Conservation (phyloP, 176 grass and related monocot genomes). For the Oryza rufipogon region DNA sequence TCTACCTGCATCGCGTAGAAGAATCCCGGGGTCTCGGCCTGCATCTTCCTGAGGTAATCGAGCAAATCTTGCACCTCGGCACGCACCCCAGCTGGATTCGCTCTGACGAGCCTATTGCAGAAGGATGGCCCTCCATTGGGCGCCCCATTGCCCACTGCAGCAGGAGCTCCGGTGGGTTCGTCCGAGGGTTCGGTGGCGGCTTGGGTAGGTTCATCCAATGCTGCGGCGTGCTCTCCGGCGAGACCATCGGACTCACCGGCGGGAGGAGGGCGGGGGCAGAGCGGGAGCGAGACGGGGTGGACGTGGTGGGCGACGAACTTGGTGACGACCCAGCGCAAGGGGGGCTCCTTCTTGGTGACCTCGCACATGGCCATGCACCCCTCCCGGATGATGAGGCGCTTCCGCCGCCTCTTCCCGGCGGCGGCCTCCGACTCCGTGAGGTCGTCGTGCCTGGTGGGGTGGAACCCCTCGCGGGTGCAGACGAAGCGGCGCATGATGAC, state of each 20-base stretch:
- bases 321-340: slow-evolving; percentile 57
- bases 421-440: slow-evolving; percentile 8
- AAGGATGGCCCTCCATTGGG: slow-evolving; percentile 21
- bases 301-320: slow-evolving; percentile 59
- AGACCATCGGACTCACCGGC: not conserved
- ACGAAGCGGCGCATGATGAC: slow-evolving; percentile 73
- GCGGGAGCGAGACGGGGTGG: slow-evolving; percentile 43
- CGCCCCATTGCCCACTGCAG: slow-evolving; percentile 31
- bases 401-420: slow-evolving; percentile 55
- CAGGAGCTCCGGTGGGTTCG: not conserved
- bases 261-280: not conserved
- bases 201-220: not conserved
- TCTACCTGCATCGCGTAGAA: slow-evolving; percentile 67
- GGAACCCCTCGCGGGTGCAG: slow-evolving; percentile 64
- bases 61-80: slow-evolving; percentile 51
- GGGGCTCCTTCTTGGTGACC: slow-evolving; percentile 57
- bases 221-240: not conserved
- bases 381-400: slow-evolving; percentile 54
- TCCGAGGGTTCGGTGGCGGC: not conserved
- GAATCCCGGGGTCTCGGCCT: slow-evolving; percentile 54
- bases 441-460: slow-evolving; percentile 39
- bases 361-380: slow-evolving; percentile 74
- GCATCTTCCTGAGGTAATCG: slow-evolving; percentile 59
- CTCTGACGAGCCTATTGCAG: slow-evolving; percentile 45
- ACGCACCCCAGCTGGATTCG: slow-evolving; percentile 51